phyloP scores from a whole-genome alignment of 2,329 filamentous ascomycete species.

The Claviceps citrina region DNA sequence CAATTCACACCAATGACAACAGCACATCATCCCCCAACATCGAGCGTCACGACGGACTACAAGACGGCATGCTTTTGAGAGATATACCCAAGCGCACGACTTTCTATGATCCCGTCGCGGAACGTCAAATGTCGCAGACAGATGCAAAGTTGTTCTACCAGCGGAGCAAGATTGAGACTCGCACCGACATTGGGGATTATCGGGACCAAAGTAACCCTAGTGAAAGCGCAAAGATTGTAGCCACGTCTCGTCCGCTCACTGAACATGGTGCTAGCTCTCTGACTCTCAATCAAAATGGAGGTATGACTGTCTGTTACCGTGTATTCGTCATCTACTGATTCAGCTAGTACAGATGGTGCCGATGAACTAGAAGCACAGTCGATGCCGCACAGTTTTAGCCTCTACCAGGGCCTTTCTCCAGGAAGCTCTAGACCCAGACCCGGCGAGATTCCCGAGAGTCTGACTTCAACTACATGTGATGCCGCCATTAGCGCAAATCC shows the following conservation, averaged over 20 bases:
- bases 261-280: slow-evolving; percentile 23
- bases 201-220: slow-evolving; percentile 29
- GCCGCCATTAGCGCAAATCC: slow-evolving; percentile 37
- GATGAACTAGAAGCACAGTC: slow-evolving; percentile 4
- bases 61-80: slow-evolving; percentile 44
- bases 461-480: slow-evolving; percentile 33
- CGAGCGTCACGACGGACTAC: slow-evolving; percentile 18
- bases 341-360: slow-evolving; percentile 6
- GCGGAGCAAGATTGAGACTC: slow-evolving; percentile 54
- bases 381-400: neutral
- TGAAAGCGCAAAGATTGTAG: slow-evolving; percentile 29
- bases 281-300: slow-evolving; percentile 16
- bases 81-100: slow-evolving; percentile 58
- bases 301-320: slow-evolving; percentile 7
- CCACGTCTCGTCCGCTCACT: slow-evolving; percentile 19
- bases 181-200: slow-evolving; percentile 16
- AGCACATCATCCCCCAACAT: slow-evolving; percentile 5
- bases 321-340: slow-evolving; percentile 1
- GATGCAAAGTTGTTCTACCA: slow-evolving; percentile 96
- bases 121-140: slow-evolving; percentile 85
- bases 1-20: neutral
- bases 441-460: slow-evolving; percentile 3
- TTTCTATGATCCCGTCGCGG: slow-evolving; percentile 83
- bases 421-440: slow-evolving; percentile 25
- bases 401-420: neutral